Evolutionary conservation across 495 filamentous ascomycete species (phyloP).

Genomic region (Viridothelium virens): DNA sequence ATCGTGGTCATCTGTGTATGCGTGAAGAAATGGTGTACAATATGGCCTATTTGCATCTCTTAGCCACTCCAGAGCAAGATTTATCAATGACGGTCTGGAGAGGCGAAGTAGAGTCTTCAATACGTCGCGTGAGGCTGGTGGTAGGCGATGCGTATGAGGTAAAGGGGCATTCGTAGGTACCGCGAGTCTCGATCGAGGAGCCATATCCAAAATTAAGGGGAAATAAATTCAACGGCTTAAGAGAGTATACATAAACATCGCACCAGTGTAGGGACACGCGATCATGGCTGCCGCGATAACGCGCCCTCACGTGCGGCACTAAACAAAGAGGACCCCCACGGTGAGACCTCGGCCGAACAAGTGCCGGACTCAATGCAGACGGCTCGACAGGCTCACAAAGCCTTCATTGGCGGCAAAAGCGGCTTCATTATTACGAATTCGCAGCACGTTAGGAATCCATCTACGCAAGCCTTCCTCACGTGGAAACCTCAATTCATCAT

Average conservation of each 20-base stretch:
- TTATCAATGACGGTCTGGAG: constrained; percentile 59
- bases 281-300: neutral
- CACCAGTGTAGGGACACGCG: neutral
- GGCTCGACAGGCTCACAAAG: no score
- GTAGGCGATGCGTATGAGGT: constrained; percentile 48
- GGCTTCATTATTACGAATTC: neutral
- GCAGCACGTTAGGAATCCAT: neutral
- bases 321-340: neutral
- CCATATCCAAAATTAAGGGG: constrained; percentile 28
- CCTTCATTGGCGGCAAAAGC: neutral
- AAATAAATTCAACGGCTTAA: neutral
- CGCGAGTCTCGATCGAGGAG: constrained; percentile 39
- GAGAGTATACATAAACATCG: neutral
- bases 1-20: constrained; percentile 34
- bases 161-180: constrained; percentile 45
- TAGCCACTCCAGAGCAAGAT: constrained; percentile 67
- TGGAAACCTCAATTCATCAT: no score
- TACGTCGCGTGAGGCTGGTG: constrained; percentile 55
- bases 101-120: constrained; percentile 58
- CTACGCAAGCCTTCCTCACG: neutral
- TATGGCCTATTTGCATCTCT: constrained; percentile 50
- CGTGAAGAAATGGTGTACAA: constrained; percentile 47
- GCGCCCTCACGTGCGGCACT: neutral
- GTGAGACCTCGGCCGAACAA: neutral
- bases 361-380: neutral